These are phyloP conservation scores for Antitrichia curtipendula DNA, from an alignment of 225 moss, liverwort and hornwort genomes.

Conservation along the genomic window DNA sequence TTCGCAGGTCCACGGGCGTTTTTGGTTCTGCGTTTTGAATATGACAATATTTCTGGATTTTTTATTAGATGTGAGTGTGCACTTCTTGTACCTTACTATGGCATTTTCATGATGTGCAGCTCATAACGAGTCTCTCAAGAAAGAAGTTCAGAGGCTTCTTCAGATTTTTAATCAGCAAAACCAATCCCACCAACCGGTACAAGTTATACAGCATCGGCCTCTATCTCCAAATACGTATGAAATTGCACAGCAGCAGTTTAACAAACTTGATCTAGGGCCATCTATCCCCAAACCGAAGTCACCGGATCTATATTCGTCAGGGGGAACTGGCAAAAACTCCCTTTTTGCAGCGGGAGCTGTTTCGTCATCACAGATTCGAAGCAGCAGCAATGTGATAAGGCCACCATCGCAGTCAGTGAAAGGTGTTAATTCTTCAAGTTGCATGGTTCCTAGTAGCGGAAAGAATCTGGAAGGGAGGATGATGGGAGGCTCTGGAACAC, in stretches of 20 bases:
- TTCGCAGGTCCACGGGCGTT: not conserved
- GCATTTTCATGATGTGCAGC: constrained; percentile 21
- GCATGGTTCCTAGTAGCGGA: constrained; percentile 25
- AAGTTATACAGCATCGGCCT: constrained; percentile 62
- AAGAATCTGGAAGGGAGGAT: constrained; percentile 44
- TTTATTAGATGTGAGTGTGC: not conserved
- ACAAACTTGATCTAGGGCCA: constrained; percentile 73
- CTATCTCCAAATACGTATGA: constrained; percentile 60
- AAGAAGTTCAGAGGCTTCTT: constrained; percentile 73
- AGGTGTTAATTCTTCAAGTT: constrained; percentile 26
- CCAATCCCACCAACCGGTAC: constrained; percentile 53
- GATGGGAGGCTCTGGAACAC: constrained; percentile 28
- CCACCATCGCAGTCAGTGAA: constrained; percentile 27
- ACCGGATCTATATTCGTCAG: constrained; percentile 26
- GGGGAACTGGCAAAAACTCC: constrained; percentile 6
- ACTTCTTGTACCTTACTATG: not conserved
- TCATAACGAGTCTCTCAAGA: constrained; percentile 83
- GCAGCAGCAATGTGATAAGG: constrained; percentile 24
- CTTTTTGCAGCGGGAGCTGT: constrained; percentile 4
- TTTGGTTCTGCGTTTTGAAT: not conserved
- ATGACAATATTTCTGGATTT: not conserved
- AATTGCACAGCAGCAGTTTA: constrained; percentile 85
- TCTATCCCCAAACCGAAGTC: constrained; percentile 29
- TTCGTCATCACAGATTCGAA: constrained; percentile 18
- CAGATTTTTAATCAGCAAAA: constrained; percentile 77